A percentile compares a stretch with the other conserved stretches of the same genome.
Evolutionary conservation across 257 asterid species (phyloP).

Genomic region (Solanum chmielewskii): DNA sequence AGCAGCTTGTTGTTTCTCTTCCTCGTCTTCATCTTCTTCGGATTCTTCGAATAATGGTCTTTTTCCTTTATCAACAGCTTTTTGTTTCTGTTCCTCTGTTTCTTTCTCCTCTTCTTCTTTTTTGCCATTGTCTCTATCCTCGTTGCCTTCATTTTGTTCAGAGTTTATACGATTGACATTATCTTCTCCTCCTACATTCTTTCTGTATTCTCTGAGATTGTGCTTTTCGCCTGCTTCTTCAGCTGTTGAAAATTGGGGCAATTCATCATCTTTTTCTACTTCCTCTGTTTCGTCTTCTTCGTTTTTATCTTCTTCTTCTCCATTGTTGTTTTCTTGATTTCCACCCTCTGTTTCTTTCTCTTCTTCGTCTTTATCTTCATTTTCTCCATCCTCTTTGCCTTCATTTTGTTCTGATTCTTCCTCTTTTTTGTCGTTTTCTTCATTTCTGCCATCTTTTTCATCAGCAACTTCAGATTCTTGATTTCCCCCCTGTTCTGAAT

Average conservation of each 20-base stretch:
- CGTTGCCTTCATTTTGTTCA: background rate
- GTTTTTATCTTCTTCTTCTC: too few relatives aligned
- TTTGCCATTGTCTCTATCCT: too few relatives aligned
- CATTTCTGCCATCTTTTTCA: background rate
- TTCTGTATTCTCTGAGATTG: background rate
- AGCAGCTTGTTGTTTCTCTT: background rate
- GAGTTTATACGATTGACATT: background rate
- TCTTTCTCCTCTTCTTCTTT: too few relatives aligned
- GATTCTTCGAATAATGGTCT: background rate
- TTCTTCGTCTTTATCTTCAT: background rate
- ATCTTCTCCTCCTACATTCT: background rate
- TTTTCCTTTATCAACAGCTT: background rate
- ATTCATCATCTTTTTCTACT: background rate
- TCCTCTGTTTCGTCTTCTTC: background rate
- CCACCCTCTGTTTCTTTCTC: too few relatives aligned
- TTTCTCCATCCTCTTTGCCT: background rate
- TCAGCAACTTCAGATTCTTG: background rate
- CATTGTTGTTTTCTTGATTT: too few relatives aligned
- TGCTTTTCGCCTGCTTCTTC: background rate
- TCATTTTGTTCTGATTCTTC: background rate
- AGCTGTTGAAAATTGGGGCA: background rate
- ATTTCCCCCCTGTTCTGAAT: background rate
- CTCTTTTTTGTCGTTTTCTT: background rate
- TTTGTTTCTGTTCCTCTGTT: background rate
- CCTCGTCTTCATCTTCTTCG: background rate